Percentiles rank a stretch among this genome's conserved stretches.
phyloP scores from a whole-genome alignment of 23 red algal species.

The Gracilariopsis chorda region DNA sequence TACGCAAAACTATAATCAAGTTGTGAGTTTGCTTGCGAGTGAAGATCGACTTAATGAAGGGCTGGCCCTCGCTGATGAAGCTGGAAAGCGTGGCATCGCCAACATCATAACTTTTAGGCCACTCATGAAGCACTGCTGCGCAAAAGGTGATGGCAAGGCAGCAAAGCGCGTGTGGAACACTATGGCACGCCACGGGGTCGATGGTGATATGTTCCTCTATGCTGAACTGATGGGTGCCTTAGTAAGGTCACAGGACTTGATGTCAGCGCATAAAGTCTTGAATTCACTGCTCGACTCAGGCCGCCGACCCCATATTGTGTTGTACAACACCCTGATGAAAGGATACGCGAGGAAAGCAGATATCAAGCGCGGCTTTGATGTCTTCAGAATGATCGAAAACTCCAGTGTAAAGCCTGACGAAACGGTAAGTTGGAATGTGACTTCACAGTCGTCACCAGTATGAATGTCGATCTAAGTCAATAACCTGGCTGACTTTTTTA shows the following conservation, averaged over 20 bases:
- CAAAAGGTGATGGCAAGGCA: slow-evolving; percentile 16
- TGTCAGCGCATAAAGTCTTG: slow-evolving; percentile 38
- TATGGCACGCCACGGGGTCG: slow-evolving; percentile 37
- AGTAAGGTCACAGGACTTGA: slow-evolving; percentile 28
- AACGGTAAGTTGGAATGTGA: slow-evolving; percentile 33
- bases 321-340: slow-evolving; percentile 76
- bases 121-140: slow-evolving; percentile 71
- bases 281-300: slow-evolving; percentile 10
- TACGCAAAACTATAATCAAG: slow-evolving; percentile 74
- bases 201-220: slow-evolving; percentile 72
- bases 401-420: slow-evolving; percentile 46
- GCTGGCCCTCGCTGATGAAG: slow-evolving; percentile 55
- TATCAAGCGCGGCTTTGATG: slow-evolving; percentile 19
- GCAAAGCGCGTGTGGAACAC: slow-evolving; percentile 49
- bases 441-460: no score
- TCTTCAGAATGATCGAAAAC: slow-evolving; percentile 23
- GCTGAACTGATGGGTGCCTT: slow-evolving; percentile 73
- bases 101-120: slow-evolving; percentile 78
- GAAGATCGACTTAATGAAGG: slow-evolving; percentile 45
- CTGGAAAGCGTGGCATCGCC: slow-evolving; percentile 14
- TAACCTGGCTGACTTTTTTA: no score
- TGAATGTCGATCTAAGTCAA: no score
- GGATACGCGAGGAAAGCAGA: slow-evolving; percentile 55
- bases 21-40: slow-evolving; percentile 51
- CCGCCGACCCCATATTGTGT: slow-evolving; percentile 52